Evolutionary conservation across 2,329 filamentous ascomycete species (phyloP), one percentile per base, ranked within the genome.

Genomic region (Aspergillus viridinutans): DNA sequence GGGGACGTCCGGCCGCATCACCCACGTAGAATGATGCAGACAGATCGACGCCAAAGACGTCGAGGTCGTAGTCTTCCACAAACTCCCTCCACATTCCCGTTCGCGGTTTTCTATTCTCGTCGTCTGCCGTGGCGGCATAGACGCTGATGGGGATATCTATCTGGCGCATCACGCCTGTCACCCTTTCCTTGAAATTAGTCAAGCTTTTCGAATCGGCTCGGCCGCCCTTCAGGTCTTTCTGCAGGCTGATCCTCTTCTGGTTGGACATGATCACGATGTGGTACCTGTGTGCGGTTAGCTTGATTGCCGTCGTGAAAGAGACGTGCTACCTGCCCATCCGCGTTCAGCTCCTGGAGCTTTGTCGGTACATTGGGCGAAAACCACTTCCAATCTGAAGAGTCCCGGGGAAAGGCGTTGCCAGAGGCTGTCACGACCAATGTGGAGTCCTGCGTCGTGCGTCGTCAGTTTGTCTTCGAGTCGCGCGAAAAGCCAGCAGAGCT

Each of bases 341-440:
- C 78, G 67, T 90, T 83, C 1, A 97, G 78, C 58, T 86, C 78
- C 62, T 82, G 84, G 20, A 99, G 72, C 53, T 78, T 84, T 0
- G 73, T 74, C 1, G 91, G 90, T 0, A 97, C 89, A 20, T 76
- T 80, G 14, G 75, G 65, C 71, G 95, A 79, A 91, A 92, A 97
- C 94, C 94, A 99, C 72, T 90, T 91, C 94, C 94, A 99, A 70
- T 97, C 93, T 3, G 80, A 78, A 0, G 86, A 83, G 62, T 86
- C 84, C 52, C 82, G 82, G 2, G 85, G 82, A 67, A 93, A 93
- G 52, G 83, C 88, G 74, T 90, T 94, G 7, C 92, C 92, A 0
- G 92, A 96, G 3, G 85, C 81, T 0, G 91, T 89, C 1, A 80
- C 80, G 60, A 99, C 91, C 35, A 99, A 76, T 0, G 94, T 99